Conservation (phyloP, 495 filamentous ascomycete species). For the Hypoxylon subgilvum region DNA sequence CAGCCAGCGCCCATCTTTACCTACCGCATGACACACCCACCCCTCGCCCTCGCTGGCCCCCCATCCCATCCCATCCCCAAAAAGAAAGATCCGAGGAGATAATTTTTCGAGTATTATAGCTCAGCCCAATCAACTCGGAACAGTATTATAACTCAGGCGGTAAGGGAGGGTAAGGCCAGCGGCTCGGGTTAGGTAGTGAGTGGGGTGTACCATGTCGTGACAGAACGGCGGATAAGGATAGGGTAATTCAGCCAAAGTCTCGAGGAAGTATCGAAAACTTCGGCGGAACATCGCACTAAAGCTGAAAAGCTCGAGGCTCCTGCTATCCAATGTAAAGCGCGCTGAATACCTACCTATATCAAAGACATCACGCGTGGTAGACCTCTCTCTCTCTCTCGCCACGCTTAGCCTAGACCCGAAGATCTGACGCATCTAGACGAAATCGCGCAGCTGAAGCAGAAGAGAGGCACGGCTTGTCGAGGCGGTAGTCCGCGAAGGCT, state of each 20-base stretch:
- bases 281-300: constrained; percentile 2
- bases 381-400: constrained; percentile 21
- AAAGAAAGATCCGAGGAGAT: neutral
- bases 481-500: too few relatives aligned
- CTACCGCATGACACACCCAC: constrained; percentile 21
- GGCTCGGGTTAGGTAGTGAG: constrained; percentile 2
- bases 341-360: too few relatives aligned
- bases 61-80: too few relatives aligned
- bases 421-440: constrained; percentile 22
- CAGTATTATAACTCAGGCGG: constrained; percentile 26
- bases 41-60: too few relatives aligned
- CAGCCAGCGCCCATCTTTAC: constrained; percentile 1
- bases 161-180: constrained; percentile 17
- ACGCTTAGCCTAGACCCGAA: constrained; percentile 21
- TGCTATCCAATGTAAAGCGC: too few relatives aligned
- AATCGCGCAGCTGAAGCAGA: constrained; percentile 12
- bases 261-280: constrained; percentile 30
- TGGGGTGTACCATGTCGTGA: too few relatives aligned
- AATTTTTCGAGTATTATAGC: constrained; percentile 23
- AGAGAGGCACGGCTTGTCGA: neutral
- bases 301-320: constrained; percentile 8
- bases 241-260: too few relatives aligned
- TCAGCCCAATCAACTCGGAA: constrained; percentile 24
- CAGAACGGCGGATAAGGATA: too few relatives aligned
- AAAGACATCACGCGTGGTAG: too few relatives aligned